These are phyloP conservation scores for Cornus suecica DNA, from an alignment of 148 eudicot species.

Conservation along the genomic window DNA sequence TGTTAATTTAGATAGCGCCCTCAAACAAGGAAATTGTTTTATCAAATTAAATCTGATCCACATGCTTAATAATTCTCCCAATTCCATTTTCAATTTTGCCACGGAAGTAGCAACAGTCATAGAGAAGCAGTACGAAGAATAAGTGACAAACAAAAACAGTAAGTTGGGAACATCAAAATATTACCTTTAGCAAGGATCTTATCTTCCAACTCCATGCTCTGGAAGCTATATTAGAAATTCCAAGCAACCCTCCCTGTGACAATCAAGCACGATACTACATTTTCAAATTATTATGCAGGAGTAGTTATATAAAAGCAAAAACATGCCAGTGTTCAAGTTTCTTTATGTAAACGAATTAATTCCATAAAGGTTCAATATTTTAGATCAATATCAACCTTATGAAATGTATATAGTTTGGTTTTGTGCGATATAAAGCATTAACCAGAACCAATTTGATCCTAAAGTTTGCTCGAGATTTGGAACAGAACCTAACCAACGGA, in stretches of 20 bases:
- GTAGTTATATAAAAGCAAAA: not conserved
- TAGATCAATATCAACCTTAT: too few species aligned
- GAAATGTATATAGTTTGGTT: too few species aligned
- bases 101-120: not conserved
- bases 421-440: too few species aligned
- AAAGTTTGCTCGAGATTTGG: too few species aligned
- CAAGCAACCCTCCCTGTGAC: slow-evolving; percentile 17
- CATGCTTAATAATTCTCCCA: slow-evolving; percentile 1
- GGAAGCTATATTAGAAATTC: slow-evolving; percentile 3
- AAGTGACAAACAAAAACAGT: not conserved
- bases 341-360: not conserved
- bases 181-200: slow-evolving; percentile 35
- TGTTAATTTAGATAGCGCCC: not conserved
- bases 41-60: not conserved
- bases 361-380: not conserved
- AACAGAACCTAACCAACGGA: too few species aligned
- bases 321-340: not conserved
- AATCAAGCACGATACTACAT: slow-evolving; percentile 1
- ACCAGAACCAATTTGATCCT: too few species aligned
- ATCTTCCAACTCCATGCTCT: slow-evolving; percentile 45
- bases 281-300: not conserved
- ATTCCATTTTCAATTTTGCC: not conserved
- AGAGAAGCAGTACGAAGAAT: not conserved
- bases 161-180: not conserved
- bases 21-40: not conserved